These are phyloP conservation scores for Bertia moriformis DNA, from an alignment of 2,329 filamentous ascomycete species.

Conservation along the genomic window DNA sequence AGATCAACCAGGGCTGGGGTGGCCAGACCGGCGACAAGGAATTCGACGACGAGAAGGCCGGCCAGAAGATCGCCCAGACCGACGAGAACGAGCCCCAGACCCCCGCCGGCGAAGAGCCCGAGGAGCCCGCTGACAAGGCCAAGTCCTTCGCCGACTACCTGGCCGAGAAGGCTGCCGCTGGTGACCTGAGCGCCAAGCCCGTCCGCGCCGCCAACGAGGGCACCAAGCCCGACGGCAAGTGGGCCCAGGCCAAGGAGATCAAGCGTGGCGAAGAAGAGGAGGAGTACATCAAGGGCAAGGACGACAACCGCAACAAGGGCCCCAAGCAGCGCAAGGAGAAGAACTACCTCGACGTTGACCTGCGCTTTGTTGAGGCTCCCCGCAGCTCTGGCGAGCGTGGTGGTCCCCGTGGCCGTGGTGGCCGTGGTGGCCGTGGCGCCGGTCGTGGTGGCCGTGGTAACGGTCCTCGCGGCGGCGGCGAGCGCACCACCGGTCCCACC, in stretches of 20 bases:
- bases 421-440: conserved; percentile 21
- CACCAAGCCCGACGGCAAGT: conserved; percentile 49
- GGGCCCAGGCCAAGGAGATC: conserved; percentile 45
- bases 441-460: conserved; percentile 22
- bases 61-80: conserved; percentile 51
- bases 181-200: conserved; percentile 32
- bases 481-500: conserved; percentile 16
- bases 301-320: conserved; percentile 45
- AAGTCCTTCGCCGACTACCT: conserved; percentile 61
- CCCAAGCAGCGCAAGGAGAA: conserved; percentile 57
- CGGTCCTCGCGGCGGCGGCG: conserved; percentile 23
- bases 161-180: conserved; percentile 44
- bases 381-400: conserved; percentile 28
- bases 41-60: conserved; percentile 54
- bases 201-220: conserved; percentile 60
- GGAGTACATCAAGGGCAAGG: conserved; percentile 47
- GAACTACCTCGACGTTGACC: conserved; percentile 51
- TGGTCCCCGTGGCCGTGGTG: conserved; percentile 23
- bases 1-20: conserved; percentile 59
- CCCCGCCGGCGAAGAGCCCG: conserved; percentile 23
- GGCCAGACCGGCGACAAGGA: conserved; percentile 30
- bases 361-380: conserved; percentile 38
- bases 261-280: conserved; percentile 31
- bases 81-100: conserved; percentile 39
- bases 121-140: conserved; percentile 46